Evolutionary conservation across 768 basidiomycete species (phyloP).

Genomic region (Pisolithus tinctorius): DNA sequence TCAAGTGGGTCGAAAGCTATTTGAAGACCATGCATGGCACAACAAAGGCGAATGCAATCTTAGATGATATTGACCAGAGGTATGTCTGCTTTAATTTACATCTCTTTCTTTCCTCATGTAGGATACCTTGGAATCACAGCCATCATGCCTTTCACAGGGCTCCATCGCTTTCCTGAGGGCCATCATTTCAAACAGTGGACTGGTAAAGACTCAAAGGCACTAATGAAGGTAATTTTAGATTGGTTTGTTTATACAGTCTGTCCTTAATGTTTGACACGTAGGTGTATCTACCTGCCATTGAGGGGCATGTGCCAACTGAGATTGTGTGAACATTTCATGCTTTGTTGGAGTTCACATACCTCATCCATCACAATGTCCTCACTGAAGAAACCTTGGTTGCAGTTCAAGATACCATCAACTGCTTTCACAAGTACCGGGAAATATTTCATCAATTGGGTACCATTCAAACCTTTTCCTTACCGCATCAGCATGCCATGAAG

Average conservation of each 20-base stretch:
- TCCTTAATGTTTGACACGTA: constrained; percentile 1
- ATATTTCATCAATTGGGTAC: constrained; percentile 8
- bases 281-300: constrained; percentile 22
- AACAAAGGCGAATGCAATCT: constrained; percentile 17
- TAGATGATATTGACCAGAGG: constrained; percentile 31
- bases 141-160: constrained; percentile 9
- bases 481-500: constrained; percentile 13
- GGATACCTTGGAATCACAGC: constrained; percentile 9
- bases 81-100: constrained; percentile 10
- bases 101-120: neutral
- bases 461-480: constrained; percentile 7
- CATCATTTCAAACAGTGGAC: constrained; percentile 9
- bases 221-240: constrained; percentile 28
- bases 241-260: neutral
- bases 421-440: constrained; percentile 9
- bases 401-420: constrained; percentile 5
- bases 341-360: constrained; percentile 23
- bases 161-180: constrained; percentile 21
- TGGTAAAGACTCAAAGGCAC: constrained; percentile 30
- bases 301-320: constrained; percentile 13
- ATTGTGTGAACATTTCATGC: constrained; percentile 14
- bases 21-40: constrained; percentile 13
- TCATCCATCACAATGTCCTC: constrained; percentile 8
- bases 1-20: constrained; percentile 30
- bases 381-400: constrained; percentile 4